Conservation (phyloP, 2,329 filamentous ascomycete species). For the Colletotrichum cordylinicola region DNA sequence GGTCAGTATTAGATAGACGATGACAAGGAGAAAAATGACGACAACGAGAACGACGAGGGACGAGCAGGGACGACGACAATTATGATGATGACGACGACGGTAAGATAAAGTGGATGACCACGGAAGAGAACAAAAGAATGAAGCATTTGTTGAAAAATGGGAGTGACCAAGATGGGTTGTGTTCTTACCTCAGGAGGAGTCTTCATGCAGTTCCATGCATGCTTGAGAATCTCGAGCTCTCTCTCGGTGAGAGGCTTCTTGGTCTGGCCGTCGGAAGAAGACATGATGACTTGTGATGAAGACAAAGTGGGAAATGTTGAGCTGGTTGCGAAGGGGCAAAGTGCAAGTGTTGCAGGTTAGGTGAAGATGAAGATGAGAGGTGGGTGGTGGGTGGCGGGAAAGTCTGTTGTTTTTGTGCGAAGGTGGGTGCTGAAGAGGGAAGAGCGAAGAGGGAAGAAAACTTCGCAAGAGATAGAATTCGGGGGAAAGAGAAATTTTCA, state of each 20-base stretch:
- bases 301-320: background rate
- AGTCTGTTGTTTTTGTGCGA: background rate
- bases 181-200: slow-evolving; percentile 27
- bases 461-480: background rate
- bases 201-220: slow-evolving; percentile 31
- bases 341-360: background rate
- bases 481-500: background rate
- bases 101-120: no score
- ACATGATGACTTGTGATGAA: background rate
- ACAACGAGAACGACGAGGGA: no score
- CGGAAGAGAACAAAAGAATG: background rate
- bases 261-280: background rate
- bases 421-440: background rate
- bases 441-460: background rate
- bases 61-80: background rate
- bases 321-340: background rate
- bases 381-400: background rate
- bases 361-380: background rate
- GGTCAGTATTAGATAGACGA: accelerated
- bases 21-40: background rate
- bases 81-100: background rate
- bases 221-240: slow-evolving; percentile 28
- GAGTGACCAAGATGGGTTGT: background rate
- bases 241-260: slow-evolving; percentile 25
- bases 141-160: background rate